These are phyloP conservation scores for Aphanomyces euteiches DNA, from an alignment of 352 stramenopile genomes.

Conservation along the genomic window DNA sequence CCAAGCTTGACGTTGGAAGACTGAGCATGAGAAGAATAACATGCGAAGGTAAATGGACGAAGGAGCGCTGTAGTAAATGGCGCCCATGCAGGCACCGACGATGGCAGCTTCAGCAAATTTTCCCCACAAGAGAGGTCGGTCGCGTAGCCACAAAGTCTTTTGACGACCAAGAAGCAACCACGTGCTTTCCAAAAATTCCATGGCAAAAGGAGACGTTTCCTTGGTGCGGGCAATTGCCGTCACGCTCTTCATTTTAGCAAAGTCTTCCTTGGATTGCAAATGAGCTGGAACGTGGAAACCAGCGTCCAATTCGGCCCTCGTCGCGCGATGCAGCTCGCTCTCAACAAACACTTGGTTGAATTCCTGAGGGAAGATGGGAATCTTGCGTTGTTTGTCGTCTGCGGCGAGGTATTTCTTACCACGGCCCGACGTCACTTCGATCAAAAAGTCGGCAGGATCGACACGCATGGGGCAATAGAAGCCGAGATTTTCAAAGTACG, in stretches of 20 bases:
- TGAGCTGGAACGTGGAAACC: neutral
- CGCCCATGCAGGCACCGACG: neutral
- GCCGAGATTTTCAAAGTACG: slow-evolving; percentile 52
- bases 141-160: too few relatives aligned
- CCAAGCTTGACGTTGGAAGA: too few relatives aligned
- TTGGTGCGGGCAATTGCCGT: too few relatives aligned
- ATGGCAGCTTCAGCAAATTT: slow-evolving; percentile 27
- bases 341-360: neutral
- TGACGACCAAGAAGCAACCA: too few relatives aligned
- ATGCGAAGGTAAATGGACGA: neutral
- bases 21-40: too few relatives aligned
- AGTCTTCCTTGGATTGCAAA: too few relatives aligned
- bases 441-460: slow-evolving; percentile 79
- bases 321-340: neutral
- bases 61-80: neutral
- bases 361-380: neutral
- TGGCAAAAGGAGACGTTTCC: too few relatives aligned
- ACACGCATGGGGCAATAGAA: slow-evolving; percentile 46
- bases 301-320: neutral
- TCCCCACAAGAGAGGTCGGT: neutral
- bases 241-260: neutral
- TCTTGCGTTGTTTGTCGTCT: slow-evolving; percentile 15
- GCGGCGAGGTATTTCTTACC: slow-evolving; percentile 33
- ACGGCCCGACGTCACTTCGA: slow-evolving; percentile 56
- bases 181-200: too few relatives aligned